A percentile compares a stretch with the other conserved stretches of the same genome.
These are phyloP conservation scores for Hypoxylon sp. DNA, from an alignment of 2,329 filamentous ascomycete genomes.

Conservation along the genomic window DNA sequence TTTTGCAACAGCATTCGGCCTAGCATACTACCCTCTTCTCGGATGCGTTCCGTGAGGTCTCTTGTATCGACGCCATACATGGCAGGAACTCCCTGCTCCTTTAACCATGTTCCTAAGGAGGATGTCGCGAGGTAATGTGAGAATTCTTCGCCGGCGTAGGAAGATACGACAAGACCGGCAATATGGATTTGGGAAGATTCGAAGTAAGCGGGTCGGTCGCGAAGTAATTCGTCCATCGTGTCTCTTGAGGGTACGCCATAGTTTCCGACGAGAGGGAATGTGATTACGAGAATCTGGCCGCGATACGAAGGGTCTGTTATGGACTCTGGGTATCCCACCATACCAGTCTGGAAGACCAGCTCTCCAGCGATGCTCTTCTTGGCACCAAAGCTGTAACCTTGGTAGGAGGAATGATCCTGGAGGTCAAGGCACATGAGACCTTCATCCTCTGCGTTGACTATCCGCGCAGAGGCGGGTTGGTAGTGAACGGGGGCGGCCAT, in stretches of 20 bases:
- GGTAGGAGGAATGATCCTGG: constrained; percentile 89
- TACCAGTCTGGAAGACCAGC: constrained; percentile 98
- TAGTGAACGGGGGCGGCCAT: constrained; percentile 60
- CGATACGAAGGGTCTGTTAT: constrained; percentile 90
- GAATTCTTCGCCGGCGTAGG: constrained; percentile 94
- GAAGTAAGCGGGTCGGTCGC: constrained; percentile 91
- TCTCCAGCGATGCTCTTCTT: constrained; percentile 95
- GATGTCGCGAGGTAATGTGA: constrained; percentile 94
- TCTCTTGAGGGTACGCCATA: constrained; percentile 95
- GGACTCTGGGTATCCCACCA: constrained; percentile 98
- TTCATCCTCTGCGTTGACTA: constrained; percentile 67
- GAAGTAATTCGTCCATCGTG: constrained; percentile 84
- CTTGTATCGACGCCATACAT: constrained; percentile 97
- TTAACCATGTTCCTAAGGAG: constrained; percentile 93
- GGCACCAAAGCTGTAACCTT: constrained; percentile 96
- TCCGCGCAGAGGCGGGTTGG: constrained; percentile 73
- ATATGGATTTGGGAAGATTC: constrained; percentile 95
- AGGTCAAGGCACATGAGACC: constrained; percentile 89
- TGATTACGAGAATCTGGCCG: constrained; percentile 95
- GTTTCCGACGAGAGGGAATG: constrained; percentile 95
- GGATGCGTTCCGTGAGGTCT: constrained; percentile 92
- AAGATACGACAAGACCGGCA: constrained; percentile 89
- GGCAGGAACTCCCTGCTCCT: constrained; percentile 93
- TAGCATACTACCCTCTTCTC: constrained; percentile 95
- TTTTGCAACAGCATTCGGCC: constrained; percentile 88